A percentile compares a stretch with the other conserved stretches of the same genome.
These are phyloP conservation scores for Vitis hybrid DNA, from an alignment of 177 flowering plant genomes.

Conservation along the genomic window DNA sequence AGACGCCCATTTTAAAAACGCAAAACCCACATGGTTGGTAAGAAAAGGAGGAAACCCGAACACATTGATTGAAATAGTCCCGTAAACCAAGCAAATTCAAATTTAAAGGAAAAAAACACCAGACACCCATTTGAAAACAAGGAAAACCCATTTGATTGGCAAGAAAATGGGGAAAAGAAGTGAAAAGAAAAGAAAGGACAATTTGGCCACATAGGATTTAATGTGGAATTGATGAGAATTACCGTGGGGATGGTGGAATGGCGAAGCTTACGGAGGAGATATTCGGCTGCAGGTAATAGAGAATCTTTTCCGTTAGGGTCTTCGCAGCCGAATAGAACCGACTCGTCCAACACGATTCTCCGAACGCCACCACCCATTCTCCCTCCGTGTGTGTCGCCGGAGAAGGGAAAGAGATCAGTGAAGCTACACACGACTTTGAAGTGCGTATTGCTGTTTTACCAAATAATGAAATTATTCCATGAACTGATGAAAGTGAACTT, in stretches of 20 bases:
- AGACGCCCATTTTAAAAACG: too few relatives aligned
- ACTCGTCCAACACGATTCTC: conserved; percentile 55
- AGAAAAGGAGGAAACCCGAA: too few relatives aligned
- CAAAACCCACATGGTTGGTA: too few relatives aligned
- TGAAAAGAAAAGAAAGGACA: background rate
- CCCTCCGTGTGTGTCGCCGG: background rate
- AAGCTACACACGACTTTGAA: too few relatives aligned
- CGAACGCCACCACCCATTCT: conserved; percentile 27
- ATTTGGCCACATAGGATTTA: background rate
- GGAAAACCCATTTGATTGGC: too few relatives aligned
- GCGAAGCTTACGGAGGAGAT: conserved; percentile 45
- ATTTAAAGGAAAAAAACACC: background rate
- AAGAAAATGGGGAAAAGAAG: background rate
- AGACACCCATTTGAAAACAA: too few relatives aligned
- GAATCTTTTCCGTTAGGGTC: conserved; percentile 10
- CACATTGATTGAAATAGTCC: too few relatives aligned
- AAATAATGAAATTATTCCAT: too few relatives aligned
- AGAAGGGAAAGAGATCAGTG: too few relatives aligned
- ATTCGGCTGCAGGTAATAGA: conserved; percentile 28
- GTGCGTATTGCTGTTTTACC: too few relatives aligned
- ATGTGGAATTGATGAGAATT: conserved; percentile 16
- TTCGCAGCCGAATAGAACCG: conserved; percentile 35
- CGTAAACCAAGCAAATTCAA: background rate
- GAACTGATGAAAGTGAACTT: too few relatives aligned
- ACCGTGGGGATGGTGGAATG: conserved; percentile 41